A percentile compares a stretch with the other conserved stretches of the same genome.
These are phyloP conservation scores for Aspergillus novoparasiticus DNA, from an alignment of 2,329 filamentous ascomycete genomes.

Conservation along the genomic window DNA sequence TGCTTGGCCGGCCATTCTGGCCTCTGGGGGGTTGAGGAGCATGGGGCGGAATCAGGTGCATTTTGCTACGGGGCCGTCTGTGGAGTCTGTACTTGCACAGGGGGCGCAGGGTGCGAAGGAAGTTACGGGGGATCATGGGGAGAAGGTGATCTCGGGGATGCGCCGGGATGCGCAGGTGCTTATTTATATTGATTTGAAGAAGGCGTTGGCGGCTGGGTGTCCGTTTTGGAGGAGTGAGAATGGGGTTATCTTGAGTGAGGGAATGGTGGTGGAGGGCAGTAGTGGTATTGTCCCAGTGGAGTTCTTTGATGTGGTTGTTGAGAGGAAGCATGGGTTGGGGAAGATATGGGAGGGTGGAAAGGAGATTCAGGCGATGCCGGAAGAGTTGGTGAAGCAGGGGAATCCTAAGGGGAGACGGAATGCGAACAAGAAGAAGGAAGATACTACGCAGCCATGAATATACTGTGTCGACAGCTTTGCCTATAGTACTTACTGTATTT, in stretches of 20 bases:
- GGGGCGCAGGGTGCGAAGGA: conserved; percentile 22
- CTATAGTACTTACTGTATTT: too few species aligned
- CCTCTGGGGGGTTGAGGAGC: conserved; percentile 72
- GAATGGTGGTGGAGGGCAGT: conserved; percentile 53
- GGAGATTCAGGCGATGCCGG: conserved; percentile 52
- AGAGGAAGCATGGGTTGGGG: conserved; percentile 72
- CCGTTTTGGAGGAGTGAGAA: conserved; percentile 81
- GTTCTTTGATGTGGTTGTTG: conserved; percentile 72
- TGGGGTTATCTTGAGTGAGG: conserved; percentile 67
- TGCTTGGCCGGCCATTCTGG: conserved; percentile 74
- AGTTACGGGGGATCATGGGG: conserved; percentile 15
- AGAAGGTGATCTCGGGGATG: conserved; percentile 75
- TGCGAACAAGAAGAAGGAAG: conserved; percentile 5
- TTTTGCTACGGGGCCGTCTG: conserved; percentile 74
- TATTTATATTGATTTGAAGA: conserved; percentile 73
- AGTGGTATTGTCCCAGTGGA: conserved; percentile 63
- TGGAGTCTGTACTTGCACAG: conserved; percentile 36
- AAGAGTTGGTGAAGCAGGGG: conserved; percentile 43
- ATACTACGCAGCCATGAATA: background rate
- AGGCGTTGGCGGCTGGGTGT: conserved; percentile 63
- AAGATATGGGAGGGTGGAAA: conserved; percentile 67
- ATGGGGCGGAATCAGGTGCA: conserved; percentile 92
- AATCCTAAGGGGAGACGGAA: conserved; percentile 32
- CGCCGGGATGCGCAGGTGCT: conserved; percentile 74
- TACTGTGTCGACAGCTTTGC: too few species aligned